A percentile compares a stretch with the other conserved stretches of the same genome.
phyloP scores from a whole-genome alignment of 495 filamentous ascomycete genomes.

The Cenococcum geophilum region DNA sequence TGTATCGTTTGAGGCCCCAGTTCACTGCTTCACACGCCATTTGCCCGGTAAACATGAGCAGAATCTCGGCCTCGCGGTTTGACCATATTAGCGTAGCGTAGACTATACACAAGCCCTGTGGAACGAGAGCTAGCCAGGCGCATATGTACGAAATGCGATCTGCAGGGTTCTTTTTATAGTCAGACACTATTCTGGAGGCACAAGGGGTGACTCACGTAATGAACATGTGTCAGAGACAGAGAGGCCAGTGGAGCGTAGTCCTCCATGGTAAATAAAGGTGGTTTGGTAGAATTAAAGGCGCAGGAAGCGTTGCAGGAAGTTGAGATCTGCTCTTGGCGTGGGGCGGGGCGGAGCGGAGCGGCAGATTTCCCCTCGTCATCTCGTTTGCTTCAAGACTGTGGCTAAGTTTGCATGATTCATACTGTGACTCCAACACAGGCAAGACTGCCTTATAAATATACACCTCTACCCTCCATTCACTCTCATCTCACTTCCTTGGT shows the following conservation, averaged over 20 bases:
- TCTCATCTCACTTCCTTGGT: neutral
- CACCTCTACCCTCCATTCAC: neutral
- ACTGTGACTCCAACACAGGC: neutral
- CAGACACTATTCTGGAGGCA: neutral
- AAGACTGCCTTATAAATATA: neutral
- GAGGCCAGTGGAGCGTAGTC: constrained; percentile 70
- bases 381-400: too few relatives aligned
- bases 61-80: constrained; percentile 82
- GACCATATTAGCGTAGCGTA: constrained; percentile 87
- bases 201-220: constrained; percentile 62
- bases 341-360: neutral
- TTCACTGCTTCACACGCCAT: constrained; percentile 92
- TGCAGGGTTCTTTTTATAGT: constrained; percentile 62
- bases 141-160: constrained; percentile 81
- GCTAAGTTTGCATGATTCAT: neutral
- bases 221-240: constrained; percentile 87
- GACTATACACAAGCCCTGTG: constrained; percentile 80
- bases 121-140: constrained; percentile 88
- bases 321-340: neutral
- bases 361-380: neutral
- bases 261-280: constrained; percentile 26
- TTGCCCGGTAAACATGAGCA: constrained; percentile 87
- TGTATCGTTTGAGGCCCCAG: constrained; percentile 77
- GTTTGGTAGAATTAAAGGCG: neutral
- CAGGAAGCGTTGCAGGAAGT: neutral